Percentiles rank a stretch among this genome's conserved stretches.
These are phyloP conservation scores for Uronychia setigera DNA, from an alignment of 73 alveolate genomes.

Conservation along the genomic window DNA sequence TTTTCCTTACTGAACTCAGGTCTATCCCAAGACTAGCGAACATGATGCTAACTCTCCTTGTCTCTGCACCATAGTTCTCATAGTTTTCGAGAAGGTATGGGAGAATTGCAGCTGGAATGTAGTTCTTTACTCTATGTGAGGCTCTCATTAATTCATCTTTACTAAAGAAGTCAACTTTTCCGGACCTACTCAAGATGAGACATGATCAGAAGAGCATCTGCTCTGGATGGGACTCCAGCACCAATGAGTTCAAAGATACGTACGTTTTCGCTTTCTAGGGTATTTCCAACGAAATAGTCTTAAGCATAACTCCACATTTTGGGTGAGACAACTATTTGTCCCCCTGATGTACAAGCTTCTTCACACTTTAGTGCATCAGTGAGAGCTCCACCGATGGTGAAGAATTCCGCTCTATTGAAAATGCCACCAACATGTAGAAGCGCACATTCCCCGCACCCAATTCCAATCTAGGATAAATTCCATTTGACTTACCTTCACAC, in stretches of 20 bases:
- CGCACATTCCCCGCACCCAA: slow-evolving; percentile 96
- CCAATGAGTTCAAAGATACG: slow-evolving; percentile 51
- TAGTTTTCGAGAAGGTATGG: slow-evolving; percentile 88
- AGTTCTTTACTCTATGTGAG: slow-evolving; percentile 71
- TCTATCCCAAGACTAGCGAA: slow-evolving; percentile 91
- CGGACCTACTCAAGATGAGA: slow-evolving; percentile 63
- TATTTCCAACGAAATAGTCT: slow-evolving; percentile 72
- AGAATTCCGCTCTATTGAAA: slow-evolving; percentile 95
- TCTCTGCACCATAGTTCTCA: slow-evolving; percentile 92
- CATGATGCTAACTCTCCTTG: slow-evolving; percentile 88
- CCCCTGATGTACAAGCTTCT: slow-evolving; percentile 92
- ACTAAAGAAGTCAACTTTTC: slow-evolving; percentile 20
- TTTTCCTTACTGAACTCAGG: slow-evolving; percentile 58
- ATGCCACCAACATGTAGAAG: slow-evolving; percentile 96
- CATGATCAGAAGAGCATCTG: slow-evolving; percentile 93
- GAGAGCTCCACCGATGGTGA: slow-evolving; percentile 94
- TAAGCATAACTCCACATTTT: slow-evolving; percentile 75
- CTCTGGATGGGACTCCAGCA: slow-evolving; percentile 81
- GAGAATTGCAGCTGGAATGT: slow-evolving; percentile 93
- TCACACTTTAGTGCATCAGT: slow-evolving; percentile 94
- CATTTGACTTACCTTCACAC: slow-evolving; percentile 52
- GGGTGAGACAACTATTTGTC: slow-evolving; percentile 88
- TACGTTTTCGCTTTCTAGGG: slow-evolving; percentile 33
- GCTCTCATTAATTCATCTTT: slow-evolving; percentile 61
- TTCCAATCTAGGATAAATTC: slow-evolving; percentile 51